These are phyloP conservation scores for Incumbomyces lentus DNA, from an alignment of 2,329 filamentous ascomycete genomes.

Conservation along the genomic window DNA sequence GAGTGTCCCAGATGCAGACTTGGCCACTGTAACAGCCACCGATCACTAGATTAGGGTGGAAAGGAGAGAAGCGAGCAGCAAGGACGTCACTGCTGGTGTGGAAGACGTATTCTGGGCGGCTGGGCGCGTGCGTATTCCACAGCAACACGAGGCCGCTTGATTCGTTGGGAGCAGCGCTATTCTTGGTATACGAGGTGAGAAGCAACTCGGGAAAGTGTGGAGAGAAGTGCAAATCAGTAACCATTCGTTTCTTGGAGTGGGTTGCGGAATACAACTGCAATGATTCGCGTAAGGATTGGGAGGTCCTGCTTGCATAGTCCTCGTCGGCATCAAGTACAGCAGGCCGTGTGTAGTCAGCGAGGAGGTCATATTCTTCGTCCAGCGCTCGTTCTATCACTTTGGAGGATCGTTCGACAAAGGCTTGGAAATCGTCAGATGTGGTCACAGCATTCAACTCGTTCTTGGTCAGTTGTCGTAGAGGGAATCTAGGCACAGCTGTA, in stretches of 20 bases:
- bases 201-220: slow-evolving; percentile 80
- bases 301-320: slow-evolving; percentile 18
- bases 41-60: slow-evolving; percentile 91
- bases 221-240: slow-evolving; percentile 90
- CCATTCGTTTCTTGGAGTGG: slow-evolving; percentile 96
- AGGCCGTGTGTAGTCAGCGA: slow-evolving; percentile 85
- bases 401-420: slow-evolving; percentile 89
- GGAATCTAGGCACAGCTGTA: slow-evolving; percentile 50
- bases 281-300: slow-evolving; percentile 56
- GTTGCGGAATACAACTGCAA: slow-evolving; percentile 89
- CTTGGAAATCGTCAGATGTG: slow-evolving; percentile 82
- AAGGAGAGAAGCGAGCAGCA: slow-evolving; percentile 94
- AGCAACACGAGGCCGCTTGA: slow-evolving; percentile 89
- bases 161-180: slow-evolving; percentile 85
- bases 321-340: slow-evolving; percentile 62
- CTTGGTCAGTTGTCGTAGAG: slow-evolving; percentile 64
- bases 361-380: slow-evolving; percentile 88
- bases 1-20: slow-evolving; percentile 92
- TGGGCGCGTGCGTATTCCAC: slow-evolving; percentile 93
- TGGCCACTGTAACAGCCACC: slow-evolving; percentile 95
- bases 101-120: slow-evolving; percentile 91
- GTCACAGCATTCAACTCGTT: slow-evolving; percentile 88
- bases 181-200: slow-evolving; percentile 93
- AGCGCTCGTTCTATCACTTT: slow-evolving; percentile 94
- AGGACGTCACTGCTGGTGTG: slow-evolving; percentile 93